phyloP scores from a whole-genome alignment of 2,329 filamentous ascomycete genomes.

The Aspergillus persii region DNA sequence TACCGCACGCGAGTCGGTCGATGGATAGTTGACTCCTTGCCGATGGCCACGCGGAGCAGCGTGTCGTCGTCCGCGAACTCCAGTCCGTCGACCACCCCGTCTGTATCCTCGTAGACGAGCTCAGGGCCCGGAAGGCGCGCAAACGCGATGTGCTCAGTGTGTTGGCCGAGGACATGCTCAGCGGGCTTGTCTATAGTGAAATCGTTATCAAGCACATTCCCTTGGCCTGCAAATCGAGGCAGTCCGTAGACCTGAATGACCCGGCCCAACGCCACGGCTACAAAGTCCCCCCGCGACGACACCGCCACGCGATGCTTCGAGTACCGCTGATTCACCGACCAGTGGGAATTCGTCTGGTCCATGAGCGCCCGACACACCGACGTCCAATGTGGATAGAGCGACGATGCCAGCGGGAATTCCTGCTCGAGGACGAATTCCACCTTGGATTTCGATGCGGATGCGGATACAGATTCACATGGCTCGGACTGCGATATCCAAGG shows the following conservation, averaged over 20 bases:
- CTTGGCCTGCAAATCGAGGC: not conserved
- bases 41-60: slow-evolving; percentile 19
- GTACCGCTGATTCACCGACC: slow-evolving; percentile 12
- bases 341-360: slow-evolving; percentile 1
- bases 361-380: slow-evolving; percentile 15
- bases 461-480: no score
- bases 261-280: slow-evolving; percentile 18
- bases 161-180: slow-evolving; percentile 15
- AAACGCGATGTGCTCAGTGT: not conserved
- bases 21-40: slow-evolving; percentile 17
- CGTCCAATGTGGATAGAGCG: slow-evolving; percentile 20
- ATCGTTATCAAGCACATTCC: no score
- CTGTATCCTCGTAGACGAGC: slow-evolving; percentile 15
- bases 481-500: no score
- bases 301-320: slow-evolving; percentile 17
- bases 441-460: no score
- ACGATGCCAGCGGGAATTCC: slow-evolving; percentile 8
- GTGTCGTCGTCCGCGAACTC: slow-evolving; percentile 20
- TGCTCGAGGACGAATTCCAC: not conserved
- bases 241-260: slow-evolving; percentile 23
- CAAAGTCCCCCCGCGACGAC: slow-evolving; percentile 13
- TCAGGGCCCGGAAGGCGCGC: not conserved
- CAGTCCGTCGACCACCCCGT: slow-evolving; percentile 19
- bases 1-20: slow-evolving; percentile 20
- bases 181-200: slow-evolving; percentile 3